Evolutionary conservation across 805 yeast species (phyloP), one percentile per base, ranked within the genome.

Genomic region (Kazachstania bromeliacearum): DNA sequence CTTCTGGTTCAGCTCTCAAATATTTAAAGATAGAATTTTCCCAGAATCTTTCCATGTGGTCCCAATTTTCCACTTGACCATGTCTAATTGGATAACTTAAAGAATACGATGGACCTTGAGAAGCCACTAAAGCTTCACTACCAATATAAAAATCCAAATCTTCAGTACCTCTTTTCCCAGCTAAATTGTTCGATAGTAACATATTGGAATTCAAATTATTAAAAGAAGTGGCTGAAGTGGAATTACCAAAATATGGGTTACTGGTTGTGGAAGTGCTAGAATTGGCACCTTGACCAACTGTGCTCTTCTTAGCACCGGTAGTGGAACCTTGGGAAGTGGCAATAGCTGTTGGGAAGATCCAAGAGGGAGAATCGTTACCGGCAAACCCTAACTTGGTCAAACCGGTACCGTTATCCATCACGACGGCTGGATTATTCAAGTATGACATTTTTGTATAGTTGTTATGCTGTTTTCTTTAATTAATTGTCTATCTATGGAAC

Each of bases 11-110:
- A 59, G 97, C 85, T 60, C 96, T 77, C 50, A 92, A 72, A 59
- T 92, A 92, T 65, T 92, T 89, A 69, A 92, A 92, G 54, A 92
- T 88, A 32, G 95, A 85, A 53, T 84, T 83, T 57, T 92, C 97
- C 98, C 98, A 92, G 62, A 87, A 89, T 58, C 98, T 73, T 63
- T 92, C 98, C 98, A 92, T 92, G 57, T 92, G 96, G 65, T 92
- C 98, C 98, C 98, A 92, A 61, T 92, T 85, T 62, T 92, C 98
- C 44, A 92, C 82, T 67, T 92, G 98, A 18, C 98, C 98, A 57
- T 92, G 98, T 61, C 87, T 81, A 42, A 92, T 87, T 14, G 98
- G 98, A 55, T 92, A 92, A 44, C 77, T 75, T 40, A 92, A 67
- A 20, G 88, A 80, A 62, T 92, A 92, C 20, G 85, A 70, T 44